A percentile compares a stretch with the other conserved stretches of the same genome.
phyloP scores from a whole-genome alignment of 805 yeast species.

The Hanseniaspora vineae region DNA sequence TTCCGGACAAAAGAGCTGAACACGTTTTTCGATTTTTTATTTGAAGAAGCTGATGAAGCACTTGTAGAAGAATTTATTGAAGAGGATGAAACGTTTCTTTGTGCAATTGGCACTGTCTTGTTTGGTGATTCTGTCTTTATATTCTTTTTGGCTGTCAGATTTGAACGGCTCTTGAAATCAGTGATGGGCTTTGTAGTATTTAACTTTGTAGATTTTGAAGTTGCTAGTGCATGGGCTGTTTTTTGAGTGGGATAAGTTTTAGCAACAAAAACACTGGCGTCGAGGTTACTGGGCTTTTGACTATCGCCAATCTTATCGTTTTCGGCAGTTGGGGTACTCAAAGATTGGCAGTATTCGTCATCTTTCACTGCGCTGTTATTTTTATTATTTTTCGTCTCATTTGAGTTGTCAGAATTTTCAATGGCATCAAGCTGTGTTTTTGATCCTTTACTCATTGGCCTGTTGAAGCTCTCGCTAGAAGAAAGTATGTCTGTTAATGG shows the following conservation, averaged over 20 bases:
- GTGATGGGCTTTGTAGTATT: not conserved
- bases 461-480: slow-evolving; percentile 7
- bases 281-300: no score
- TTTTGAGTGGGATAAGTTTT: no score
- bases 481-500: slow-evolving; percentile 4
- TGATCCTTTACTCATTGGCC: not conserved
- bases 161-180: no score
- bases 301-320: no score
- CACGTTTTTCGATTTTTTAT: slow-evolving; percentile 40
- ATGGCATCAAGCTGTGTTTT: slow-evolving; percentile 1
- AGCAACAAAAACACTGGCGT: no score
- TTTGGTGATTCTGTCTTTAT: no score
- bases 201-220: slow-evolving; percentile 3
- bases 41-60: slow-evolving; percentile 12
- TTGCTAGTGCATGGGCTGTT: no score
- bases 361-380: slow-evolving; percentile 3
- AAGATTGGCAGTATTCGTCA: slow-evolving; percentile 6
- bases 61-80: slow-evolving; percentile 28
- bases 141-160: no score
- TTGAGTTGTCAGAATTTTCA: not conserved
- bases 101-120: no score
- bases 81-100: slow-evolving; percentile 6
- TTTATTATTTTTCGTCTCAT: slow-evolving; percentile 1
- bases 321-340: not conserved
- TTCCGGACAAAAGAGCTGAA: slow-evolving; percentile 33